A percentile compares a stretch with the other conserved stretches of the same genome.
Evolutionary conservation across 2,329 filamentous ascomycete genomes (phyloP).

Genomic region (Calonectria hongkongensis): DNA sequence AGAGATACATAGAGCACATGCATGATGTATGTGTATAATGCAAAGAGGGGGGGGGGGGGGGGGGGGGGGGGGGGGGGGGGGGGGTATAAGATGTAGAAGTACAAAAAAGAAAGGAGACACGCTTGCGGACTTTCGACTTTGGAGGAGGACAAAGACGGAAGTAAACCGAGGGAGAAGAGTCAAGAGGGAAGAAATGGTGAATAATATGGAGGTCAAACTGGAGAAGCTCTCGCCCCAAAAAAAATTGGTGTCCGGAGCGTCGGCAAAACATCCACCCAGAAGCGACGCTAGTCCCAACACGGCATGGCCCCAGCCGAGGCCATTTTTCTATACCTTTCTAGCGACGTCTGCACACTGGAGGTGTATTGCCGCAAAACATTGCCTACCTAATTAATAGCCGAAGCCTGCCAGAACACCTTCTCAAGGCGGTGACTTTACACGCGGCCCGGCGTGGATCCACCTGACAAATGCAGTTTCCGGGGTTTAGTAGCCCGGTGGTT

Average conservation of each 20-base stretch:
- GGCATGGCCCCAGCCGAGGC: conserved; percentile 55
- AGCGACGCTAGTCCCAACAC: conserved; percentile 55
- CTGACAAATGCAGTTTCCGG: conserved; percentile 51
- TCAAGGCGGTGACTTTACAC: conserved; percentile 17
- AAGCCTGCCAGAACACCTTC: conserved; percentile 29
- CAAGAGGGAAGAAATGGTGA: conserved; percentile 46
- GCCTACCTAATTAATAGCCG: conserved; percentile 45
- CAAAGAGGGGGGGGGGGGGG: conserved; percentile 41
- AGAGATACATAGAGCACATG: no score
- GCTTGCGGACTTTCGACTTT: conserved; percentile 54
- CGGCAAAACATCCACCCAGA: conserved; percentile 64
- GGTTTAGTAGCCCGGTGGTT: conserved; percentile 45
- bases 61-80: conserved; percentile 48
- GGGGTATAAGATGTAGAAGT: conserved; percentile 55
- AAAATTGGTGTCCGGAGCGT: conserved; percentile 64
- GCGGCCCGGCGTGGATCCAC: conserved; percentile 27
- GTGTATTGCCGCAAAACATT: conserved; percentile 22
- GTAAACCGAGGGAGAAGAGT: conserved; percentile 41
- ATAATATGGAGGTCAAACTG: conserved; percentile 54
- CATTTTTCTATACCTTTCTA: conserved; percentile 63
- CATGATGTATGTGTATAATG: no score
- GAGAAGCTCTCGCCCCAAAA: conserved; percentile 56
- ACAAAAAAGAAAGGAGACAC: conserved; percentile 55
- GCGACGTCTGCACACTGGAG: conserved; percentile 54
- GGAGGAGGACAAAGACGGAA: conserved; percentile 53